Conservation (phyloP, 106 monocot species). For the Phalaenopsis equestris region DNA sequence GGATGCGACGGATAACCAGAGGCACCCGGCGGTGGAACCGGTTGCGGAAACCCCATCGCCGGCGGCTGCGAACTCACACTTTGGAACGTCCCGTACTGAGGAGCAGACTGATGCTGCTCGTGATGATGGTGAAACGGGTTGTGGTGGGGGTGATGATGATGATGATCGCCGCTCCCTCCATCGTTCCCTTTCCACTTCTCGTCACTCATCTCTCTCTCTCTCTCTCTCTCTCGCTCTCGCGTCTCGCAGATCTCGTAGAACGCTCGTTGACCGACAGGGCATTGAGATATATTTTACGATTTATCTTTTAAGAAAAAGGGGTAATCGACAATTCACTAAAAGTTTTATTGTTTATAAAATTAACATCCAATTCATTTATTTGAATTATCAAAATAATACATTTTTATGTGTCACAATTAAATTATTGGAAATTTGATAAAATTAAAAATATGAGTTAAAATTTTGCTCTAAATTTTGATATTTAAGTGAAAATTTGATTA, state of each 20-base stretch:
- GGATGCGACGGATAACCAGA: constrained; percentile 8
- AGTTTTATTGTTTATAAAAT: too few species aligned
- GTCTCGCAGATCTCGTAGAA: background rate
- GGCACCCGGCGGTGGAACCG: constrained; percentile 34
- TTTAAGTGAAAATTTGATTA: too few species aligned
- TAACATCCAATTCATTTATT: too few species aligned
- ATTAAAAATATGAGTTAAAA: too few species aligned
- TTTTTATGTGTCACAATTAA: too few species aligned
- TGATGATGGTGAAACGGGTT: background rate
- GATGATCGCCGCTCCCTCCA: background rate
- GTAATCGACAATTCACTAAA: too few species aligned
- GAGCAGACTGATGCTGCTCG: constrained; percentile 1
- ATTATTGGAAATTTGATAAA: too few species aligned
- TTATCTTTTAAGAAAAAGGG: too few species aligned
- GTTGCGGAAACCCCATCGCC: constrained; percentile 46
- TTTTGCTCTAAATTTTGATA: too few species aligned
- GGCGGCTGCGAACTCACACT: constrained; percentile 9
- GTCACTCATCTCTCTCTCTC: constrained; percentile 7
- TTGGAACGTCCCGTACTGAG: constrained; percentile 6
- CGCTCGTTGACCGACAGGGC: background rate
- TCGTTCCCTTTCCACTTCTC: constrained; percentile 5
- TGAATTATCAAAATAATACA: too few species aligned
- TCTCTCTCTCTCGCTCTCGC: background rate
- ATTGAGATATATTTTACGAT: too few species aligned
- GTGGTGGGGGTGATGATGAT: background rate